Percentiles rank a stretch among this genome's conserved stretches.
phyloP scores from a whole-genome alignment of 345 rosid genomes.

The Bretschneidera sinensis region DNA sequence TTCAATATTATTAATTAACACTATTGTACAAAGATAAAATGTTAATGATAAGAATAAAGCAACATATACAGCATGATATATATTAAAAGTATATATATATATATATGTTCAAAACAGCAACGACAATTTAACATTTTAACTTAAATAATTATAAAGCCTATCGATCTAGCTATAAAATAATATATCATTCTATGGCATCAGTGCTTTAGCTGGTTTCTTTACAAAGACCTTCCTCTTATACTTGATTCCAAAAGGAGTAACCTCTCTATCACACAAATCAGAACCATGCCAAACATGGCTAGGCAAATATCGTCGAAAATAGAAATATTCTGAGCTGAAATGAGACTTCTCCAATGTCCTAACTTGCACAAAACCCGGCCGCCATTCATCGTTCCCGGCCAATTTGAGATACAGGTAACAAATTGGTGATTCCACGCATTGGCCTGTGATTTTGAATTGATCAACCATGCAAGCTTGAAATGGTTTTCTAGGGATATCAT shows the following conservation, averaged over 20 bases:
- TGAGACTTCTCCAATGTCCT: slow-evolving; percentile 20
- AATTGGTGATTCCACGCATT: slow-evolving; percentile 33
- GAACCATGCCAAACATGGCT: slow-evolving; percentile 46
- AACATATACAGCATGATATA: no score
- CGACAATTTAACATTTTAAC: no score
- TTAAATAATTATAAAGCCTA: no score
- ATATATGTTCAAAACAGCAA: no score
- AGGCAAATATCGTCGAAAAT: slow-evolving; percentile 43
- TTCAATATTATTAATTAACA: no score
- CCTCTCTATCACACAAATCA: slow-evolving; percentile 38
- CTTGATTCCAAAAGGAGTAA: slow-evolving; percentile 45
- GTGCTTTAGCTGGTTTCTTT: slow-evolving; percentile 2
- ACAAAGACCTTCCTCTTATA: slow-evolving; percentile 26
- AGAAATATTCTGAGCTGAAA: slow-evolving; percentile 33
- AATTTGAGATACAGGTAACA: slow-evolving; percentile 45
- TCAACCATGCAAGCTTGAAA: slow-evolving; percentile 49
- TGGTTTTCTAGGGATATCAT: slow-evolving; percentile 37
- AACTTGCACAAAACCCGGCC: slow-evolving; percentile 43
- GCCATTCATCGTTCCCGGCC: slow-evolving; percentile 43
- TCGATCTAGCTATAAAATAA: no score
- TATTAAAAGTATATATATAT: no score
- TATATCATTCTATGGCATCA: neutral
- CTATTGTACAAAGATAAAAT: no score
- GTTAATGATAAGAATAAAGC: no score
- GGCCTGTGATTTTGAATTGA: slow-evolving; percentile 34